Conservation (phyloP, 202 grass and related monocot species). For the Schoenoplectus triqueter region DNA sequence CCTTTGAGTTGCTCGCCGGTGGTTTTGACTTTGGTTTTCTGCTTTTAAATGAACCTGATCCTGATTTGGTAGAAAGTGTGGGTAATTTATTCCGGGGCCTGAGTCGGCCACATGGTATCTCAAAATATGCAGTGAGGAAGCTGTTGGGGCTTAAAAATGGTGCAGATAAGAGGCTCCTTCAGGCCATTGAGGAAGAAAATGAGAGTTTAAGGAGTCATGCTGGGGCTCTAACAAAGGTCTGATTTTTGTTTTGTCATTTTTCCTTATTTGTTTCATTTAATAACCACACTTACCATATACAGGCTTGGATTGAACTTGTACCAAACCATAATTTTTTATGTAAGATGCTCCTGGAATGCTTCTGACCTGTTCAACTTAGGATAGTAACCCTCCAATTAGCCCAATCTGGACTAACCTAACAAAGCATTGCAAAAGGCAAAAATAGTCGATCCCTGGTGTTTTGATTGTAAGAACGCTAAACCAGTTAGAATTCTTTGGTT, state of each 20-base stretch:
- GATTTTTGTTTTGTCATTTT: neutral
- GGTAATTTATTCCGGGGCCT: conserved; percentile 71
- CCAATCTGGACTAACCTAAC: neutral
- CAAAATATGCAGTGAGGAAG: conserved; percentile 84
- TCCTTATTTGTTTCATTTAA: neutral
- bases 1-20: conserved; percentile 77
- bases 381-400: neutral
- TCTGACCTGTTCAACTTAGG: neutral
- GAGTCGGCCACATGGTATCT: conserved; percentile 70
- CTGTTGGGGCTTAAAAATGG: conserved; percentile 72
- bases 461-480: no score
- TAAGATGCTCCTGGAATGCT: neutral
- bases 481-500: no score
- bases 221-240: conserved; percentile 59
- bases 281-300: conserved; percentile 6
- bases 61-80: conserved; percentile 62
- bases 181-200: conserved; percentile 64
- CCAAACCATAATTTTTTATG: neutral
- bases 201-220: conserved; percentile 55
- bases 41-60: conserved; percentile 60
- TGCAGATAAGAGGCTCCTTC: conserved; percentile 54
- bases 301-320: neutral
- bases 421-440: neutral
- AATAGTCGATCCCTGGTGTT: neutral
- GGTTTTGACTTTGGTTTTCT: conserved; percentile 86